Conservation (phyloP, 148 eudicot genomes). For the Drosera capensis region DNA sequence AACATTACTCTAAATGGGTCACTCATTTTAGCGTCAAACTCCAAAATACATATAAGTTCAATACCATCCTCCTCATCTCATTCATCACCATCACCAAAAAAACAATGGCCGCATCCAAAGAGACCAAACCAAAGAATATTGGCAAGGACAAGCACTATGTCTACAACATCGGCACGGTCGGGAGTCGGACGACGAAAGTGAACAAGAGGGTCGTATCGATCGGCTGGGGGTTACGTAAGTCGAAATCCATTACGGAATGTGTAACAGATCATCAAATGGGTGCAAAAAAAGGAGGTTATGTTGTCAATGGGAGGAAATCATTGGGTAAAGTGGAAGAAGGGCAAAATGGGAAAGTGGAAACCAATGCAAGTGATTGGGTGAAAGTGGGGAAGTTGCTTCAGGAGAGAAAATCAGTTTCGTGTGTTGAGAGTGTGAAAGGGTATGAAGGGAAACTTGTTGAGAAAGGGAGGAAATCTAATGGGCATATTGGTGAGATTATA, state of each 20-base stretch:
- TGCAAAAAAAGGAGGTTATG: constrained; percentile 6
- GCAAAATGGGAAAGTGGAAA: neutral
- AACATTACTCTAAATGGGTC: too few species aligned
- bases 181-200: constrained; percentile 16
- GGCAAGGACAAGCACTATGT: constrained; percentile 33
- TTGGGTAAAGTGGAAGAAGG: constrained; percentile 16
- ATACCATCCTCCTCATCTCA: neutral
- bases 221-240: constrained; percentile 26
- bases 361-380: neutral
- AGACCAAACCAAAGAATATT: constrained; percentile 35
- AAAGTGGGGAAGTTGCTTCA: neutral
- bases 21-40: too few species aligned
- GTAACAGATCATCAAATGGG: neutral
- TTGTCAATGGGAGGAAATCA: constrained; percentile 24
- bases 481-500: constrained; percentile 17
- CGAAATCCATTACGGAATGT: constrained; percentile 14
- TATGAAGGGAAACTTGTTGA: constrained; percentile 15
- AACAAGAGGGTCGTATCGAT: constrained; percentile 18
- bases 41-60: neutral
- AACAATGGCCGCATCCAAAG: constrained; percentile 15
- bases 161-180: constrained; percentile 33
- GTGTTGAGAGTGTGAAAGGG: constrained; percentile 14
- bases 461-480: constrained; percentile 14
- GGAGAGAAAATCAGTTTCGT: constrained; percentile 25
- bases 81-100: too few species aligned